Evolutionary conservation across 2,329 filamentous ascomycete genomes (phyloP), one percentile per base, ranked within the genome.

Genomic region (Fusarium algeriense): DNA sequence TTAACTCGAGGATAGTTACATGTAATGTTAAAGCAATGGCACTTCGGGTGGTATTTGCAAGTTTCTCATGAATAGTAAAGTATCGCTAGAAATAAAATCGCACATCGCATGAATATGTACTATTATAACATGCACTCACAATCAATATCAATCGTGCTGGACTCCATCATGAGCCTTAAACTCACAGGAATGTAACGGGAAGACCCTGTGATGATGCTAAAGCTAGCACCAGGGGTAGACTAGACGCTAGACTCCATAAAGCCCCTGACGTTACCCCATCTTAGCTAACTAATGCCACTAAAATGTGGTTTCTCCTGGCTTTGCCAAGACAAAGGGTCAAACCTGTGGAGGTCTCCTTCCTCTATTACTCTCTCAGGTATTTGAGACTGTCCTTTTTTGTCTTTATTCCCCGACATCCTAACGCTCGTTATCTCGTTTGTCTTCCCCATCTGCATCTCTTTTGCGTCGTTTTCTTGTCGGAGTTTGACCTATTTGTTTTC

Each of bases 231-330:
- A 40, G 56, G 44, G 37, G 50, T 20, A 30, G 9, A 45, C 60
- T 26, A 30, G 9, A 41, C 60, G 52, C 64, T 67, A 67, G 46
- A 50, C 61, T 48, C 41, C 46, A 45, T 60, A 40, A 30, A 54
- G 40, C 64, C 63, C 64, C 64, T 55, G 60, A 49, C 30, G 45
- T 49, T 53, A 43, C 26, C 48, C 52, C 35, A 44, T 34, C 20
- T 34, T 49, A 50, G 34, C 69, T 55, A 71, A 71, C 69, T 64
- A 71, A 43, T 35, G 65, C 45, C 53, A 64, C 64, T 63, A 56
- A 54, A 40, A 63, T 23, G 38, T 32, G 28, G 49, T 41, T 46
- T 41, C 56, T 49, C 48, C 48, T 63, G 38, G 46, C n/a, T 14
- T 64, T 32, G 61, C 58, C 61, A 56, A 63, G 61, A 55, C 41